phyloP scores from a whole-genome alignment of 306 rosid species.

The Ormosia semicastrata region DNA sequence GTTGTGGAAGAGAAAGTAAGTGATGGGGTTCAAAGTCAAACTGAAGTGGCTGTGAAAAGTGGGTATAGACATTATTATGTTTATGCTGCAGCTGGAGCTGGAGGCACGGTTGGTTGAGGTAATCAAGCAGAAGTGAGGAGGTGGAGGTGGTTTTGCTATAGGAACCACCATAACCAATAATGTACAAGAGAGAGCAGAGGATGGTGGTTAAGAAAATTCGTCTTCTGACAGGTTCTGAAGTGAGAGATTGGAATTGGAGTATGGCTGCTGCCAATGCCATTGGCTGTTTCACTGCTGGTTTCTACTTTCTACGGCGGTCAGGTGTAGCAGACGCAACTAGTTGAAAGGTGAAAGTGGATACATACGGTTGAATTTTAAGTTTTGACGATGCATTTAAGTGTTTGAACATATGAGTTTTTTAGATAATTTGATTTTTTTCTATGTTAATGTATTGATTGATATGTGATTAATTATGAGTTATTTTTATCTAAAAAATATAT shows the following conservation, averaged over 20 bases:
- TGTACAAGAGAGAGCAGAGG: conserved; percentile 22
- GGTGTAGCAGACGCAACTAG: no score
- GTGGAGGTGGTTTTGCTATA: not conserved
- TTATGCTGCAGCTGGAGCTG: not conserved
- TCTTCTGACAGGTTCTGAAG: not conserved
- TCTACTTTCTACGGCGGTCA: not conserved
- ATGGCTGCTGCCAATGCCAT: not conserved
- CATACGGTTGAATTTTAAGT: no score
- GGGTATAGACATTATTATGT: not conserved
- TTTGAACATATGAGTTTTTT: no score
- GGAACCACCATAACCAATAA: not conserved
- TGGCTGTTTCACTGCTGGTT: not conserved
- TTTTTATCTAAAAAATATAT: no score
- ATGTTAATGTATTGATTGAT: no score
- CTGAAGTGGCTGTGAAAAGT: not conserved
- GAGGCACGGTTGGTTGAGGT: not conserved
- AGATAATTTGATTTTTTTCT: no score
- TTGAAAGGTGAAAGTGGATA: no score
- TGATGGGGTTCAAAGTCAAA: conserved; percentile 15
- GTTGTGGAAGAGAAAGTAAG: not conserved
- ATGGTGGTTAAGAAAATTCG: not conserved
- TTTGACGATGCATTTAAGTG: no score
- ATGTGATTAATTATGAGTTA: no score
- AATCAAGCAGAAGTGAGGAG: not conserved
- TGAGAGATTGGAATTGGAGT: not conserved